Evolutionary conservation across 2,329 filamentous ascomycete genomes (phyloP).

Genomic region (Falciphora oryzae): DNA sequence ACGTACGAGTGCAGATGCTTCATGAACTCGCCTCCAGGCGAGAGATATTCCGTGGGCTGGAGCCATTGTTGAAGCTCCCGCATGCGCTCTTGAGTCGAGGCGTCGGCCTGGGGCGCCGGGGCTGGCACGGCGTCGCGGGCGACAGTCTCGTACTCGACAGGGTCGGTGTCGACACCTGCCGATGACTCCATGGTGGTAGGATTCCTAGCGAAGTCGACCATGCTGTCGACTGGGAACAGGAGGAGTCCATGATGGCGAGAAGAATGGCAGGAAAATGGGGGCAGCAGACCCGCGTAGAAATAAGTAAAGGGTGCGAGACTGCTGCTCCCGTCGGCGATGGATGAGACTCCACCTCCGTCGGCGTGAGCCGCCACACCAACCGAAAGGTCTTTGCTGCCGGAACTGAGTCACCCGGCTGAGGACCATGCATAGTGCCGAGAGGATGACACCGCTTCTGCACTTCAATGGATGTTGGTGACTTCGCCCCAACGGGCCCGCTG

Average conservation of each 20-base stretch:
- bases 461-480: too few relatives aligned
- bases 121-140: not conserved
- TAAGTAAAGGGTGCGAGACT: not conserved
- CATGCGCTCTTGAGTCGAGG: conserved; percentile 5
- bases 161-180: not conserved
- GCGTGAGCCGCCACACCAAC: too few relatives aligned
- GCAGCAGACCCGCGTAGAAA: not conserved
- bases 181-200: too few relatives aligned
- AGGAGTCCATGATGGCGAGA: not conserved
- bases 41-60: conserved; percentile 19
- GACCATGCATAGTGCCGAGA: too few relatives aligned
- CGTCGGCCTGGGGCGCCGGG: not conserved
- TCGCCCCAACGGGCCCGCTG: too few relatives aligned
- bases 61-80: conserved; percentile 24
- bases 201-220: not conserved
- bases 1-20: conserved; percentile 20
- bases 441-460: too few relatives aligned
- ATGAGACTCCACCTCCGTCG: too few relatives aligned
- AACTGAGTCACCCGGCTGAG: too few relatives aligned
- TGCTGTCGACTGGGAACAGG: not conserved
- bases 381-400: too few relatives aligned
- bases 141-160: not conserved
- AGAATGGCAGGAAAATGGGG: not conserved
- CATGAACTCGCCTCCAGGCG: conserved; percentile 19
- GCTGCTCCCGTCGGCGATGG: too few relatives aligned